Percentiles rank a stretch among this genome's conserved stretches.
Evolutionary conservation across 306 rosid genomes (phyloP).

Genomic region (Carpinus viminea): DNA sequence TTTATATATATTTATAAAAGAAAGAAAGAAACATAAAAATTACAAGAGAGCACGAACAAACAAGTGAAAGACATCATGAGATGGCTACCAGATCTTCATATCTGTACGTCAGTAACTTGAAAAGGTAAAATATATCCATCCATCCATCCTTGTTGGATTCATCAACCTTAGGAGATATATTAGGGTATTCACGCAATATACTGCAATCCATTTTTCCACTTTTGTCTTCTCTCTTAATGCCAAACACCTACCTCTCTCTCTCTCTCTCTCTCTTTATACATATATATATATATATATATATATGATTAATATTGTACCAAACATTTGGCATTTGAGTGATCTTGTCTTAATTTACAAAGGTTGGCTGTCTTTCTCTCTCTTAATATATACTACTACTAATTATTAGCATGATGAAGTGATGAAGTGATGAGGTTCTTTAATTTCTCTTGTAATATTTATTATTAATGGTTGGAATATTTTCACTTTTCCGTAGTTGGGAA

Average conservation of each 20-base stretch:
- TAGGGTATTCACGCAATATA: not conserved
- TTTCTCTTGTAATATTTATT: too few species aligned
- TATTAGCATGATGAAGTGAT: too few species aligned
- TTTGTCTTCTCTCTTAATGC: not conserved
- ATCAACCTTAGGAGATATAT: slow-evolving; percentile 13
- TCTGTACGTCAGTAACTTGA: slow-evolving; percentile 26
- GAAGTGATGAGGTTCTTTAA: too few species aligned
- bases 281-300: too few species aligned
- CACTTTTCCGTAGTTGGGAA: not conserved
- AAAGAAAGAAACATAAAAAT: slow-evolving; percentile 16
- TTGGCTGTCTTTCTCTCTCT: too few species aligned
- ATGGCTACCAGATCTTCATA: slow-evolving; percentile 37
- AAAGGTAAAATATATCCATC: slow-evolving; percentile 27
- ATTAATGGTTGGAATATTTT: not conserved
- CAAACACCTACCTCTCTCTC: too few species aligned
- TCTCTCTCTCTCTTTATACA: too few species aligned
- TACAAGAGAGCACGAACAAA: slow-evolving; percentile 22
- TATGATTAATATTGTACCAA: not conserved
- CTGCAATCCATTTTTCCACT: not conserved
- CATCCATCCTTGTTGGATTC: slow-evolving; percentile 6
- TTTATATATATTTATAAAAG: not conserved
- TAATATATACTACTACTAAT: too few species aligned
- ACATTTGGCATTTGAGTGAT: not conserved
- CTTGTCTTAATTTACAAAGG: too few species aligned
- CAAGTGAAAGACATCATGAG: slow-evolving; percentile 37